Conservation (phyloP, 2,329 filamentous ascomycete species). For the Mariannaea elegans region DNA sequence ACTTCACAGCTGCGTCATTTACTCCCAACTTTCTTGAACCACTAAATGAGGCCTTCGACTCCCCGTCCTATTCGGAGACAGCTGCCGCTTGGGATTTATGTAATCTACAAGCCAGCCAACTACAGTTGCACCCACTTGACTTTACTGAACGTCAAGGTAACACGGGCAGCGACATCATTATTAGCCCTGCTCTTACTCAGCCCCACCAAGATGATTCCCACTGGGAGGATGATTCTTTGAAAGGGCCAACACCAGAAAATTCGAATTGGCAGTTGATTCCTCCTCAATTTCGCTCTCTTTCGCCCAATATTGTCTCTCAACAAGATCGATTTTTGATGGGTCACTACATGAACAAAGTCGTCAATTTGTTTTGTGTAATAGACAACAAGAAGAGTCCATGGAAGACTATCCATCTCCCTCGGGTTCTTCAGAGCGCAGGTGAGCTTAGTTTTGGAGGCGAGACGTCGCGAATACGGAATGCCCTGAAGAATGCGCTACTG, state of each 20-base stretch:
- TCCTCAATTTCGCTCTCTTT: neutral
- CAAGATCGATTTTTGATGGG: conserved; percentile 36
- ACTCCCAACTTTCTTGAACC: neutral
- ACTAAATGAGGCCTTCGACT: conserved; percentile 12
- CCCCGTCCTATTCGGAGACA: conserved; percentile 20
- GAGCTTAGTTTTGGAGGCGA: conserved; percentile 32
- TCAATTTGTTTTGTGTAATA: conserved; percentile 40
- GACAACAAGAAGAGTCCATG: conserved; percentile 39
- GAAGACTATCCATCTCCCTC: conserved; percentile 40
- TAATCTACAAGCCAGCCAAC: conserved; percentile 12
- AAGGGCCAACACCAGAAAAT: conserved; percentile 2
- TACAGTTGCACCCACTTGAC: neutral
- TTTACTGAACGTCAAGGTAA: conserved; percentile 1
- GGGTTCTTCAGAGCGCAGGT: conserved; percentile 35
- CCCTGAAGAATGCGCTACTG: conserved; percentile 32
- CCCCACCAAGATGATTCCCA: neutral
- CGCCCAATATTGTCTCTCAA: conserved; percentile 4
- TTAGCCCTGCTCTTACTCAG: neutral
- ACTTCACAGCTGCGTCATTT: conserved; percentile 2
- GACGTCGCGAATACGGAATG: conserved; percentile 34
- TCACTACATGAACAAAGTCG: conserved; percentile 35
- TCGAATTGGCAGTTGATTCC: neutral
- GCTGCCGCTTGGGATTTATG: conserved; percentile 24
- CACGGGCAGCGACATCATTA: neutral
- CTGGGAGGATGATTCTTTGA: neutral